These are phyloP conservation scores for Globisporangium nagaii DNA, from an alignment of 352 stramenopile genomes.

Conservation along the genomic window DNA sequence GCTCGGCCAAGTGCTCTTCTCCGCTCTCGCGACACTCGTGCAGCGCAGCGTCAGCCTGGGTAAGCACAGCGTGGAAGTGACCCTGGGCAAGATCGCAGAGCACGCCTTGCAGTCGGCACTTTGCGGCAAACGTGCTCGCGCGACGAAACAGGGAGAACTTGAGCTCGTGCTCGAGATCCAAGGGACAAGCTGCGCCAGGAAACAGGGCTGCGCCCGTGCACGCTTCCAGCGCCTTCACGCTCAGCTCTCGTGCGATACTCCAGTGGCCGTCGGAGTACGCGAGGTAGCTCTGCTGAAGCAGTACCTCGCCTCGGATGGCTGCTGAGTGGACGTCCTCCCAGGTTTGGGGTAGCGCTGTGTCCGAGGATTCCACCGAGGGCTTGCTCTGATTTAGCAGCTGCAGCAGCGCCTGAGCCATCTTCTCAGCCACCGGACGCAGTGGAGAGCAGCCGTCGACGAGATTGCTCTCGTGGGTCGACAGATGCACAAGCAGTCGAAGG, in stretches of 20 bases:
- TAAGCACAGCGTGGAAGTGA: slow-evolving; percentile 22
- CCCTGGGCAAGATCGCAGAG: slow-evolving; percentile 31
- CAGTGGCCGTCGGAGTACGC: slow-evolving; percentile 31
- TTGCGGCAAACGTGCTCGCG: slow-evolving; percentile 28
- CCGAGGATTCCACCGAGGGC: background rate
- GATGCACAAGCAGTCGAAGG: slow-evolving; percentile 21
- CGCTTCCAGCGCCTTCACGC: slow-evolving; percentile 16
- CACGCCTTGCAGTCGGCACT: slow-evolving; percentile 31
- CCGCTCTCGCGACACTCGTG: slow-evolving; percentile 26
- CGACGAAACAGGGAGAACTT: slow-evolving; percentile 26
- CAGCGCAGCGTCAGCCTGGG: slow-evolving; percentile 22
- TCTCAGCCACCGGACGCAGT: slow-evolving; percentile 18
- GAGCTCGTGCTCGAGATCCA: slow-evolving; percentile 33
- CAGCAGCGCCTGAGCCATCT: slow-evolving; percentile 23
- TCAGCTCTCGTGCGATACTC: slow-evolving; percentile 17
- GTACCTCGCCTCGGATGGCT: slow-evolving; percentile 21
- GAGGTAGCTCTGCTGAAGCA: slow-evolving; percentile 34
- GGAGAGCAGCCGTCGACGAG: slow-evolving; percentile 18
- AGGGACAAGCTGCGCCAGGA: too few relatives aligned
- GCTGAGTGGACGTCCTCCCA: background rate
- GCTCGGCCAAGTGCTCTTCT: slow-evolving; percentile 37
- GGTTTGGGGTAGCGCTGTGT: background rate
- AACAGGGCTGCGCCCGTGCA: slow-evolving; percentile 7
- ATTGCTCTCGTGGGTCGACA: slow-evolving; percentile 25
- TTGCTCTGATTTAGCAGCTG: slow-evolving; percentile 7